Evolutionary conservation across 2,329 filamentous ascomycete genomes (phyloP).

Genomic region (Diaporthe sp.): DNA sequence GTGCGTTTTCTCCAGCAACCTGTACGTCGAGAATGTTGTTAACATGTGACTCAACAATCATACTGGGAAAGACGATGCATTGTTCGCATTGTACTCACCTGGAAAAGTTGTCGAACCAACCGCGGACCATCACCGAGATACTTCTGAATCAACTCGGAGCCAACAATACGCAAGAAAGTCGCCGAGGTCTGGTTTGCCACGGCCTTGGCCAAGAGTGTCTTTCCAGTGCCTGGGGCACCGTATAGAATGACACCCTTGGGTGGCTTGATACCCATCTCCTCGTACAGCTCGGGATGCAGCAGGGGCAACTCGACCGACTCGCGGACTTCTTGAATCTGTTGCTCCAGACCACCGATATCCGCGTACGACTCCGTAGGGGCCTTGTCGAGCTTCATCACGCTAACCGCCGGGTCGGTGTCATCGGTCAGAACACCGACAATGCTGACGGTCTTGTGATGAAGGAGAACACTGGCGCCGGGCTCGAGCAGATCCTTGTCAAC

Average conservation of each 20-base stretch:
- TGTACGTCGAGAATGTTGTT: slow-evolving; percentile 48
- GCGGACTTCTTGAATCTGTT: slow-evolving; percentile 96
- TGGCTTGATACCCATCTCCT: slow-evolving; percentile 99
- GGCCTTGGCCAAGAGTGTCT: slow-evolving; percentile 95
- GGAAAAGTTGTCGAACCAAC: slow-evolving; percentile 95
- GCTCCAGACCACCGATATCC: slow-evolving; percentile 95
- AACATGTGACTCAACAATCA: not conserved
- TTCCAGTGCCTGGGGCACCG: slow-evolving; percentile 95
- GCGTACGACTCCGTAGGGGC: slow-evolving; percentile 98
- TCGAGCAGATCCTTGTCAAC: slow-evolving; percentile 99
- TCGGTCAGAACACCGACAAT: slow-evolving; percentile 98
- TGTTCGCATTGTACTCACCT: slow-evolving; percentile 61
- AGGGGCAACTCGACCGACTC: slow-evolving; percentile 97
- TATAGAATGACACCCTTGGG: slow-evolving; percentile 99
- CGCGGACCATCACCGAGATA: slow-evolving; percentile 97
- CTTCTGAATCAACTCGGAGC: slow-evolving; percentile 97
- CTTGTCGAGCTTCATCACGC: slow-evolving; percentile 99
- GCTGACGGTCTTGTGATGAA: slow-evolving; percentile 98
- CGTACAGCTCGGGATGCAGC: slow-evolving; percentile 95
- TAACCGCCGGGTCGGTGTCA: slow-evolving; percentile 94
- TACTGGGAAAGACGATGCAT: not conserved
- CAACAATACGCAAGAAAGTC: slow-evolving; percentile 97
- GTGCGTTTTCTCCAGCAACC: slow-evolving; percentile 95
- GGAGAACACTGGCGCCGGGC: slow-evolving; percentile 92
- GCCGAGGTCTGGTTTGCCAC: slow-evolving; percentile 99